phyloP scores from a whole-genome alignment of 768 basidiomycete species.

The Naganishia friedmannii region DNA sequence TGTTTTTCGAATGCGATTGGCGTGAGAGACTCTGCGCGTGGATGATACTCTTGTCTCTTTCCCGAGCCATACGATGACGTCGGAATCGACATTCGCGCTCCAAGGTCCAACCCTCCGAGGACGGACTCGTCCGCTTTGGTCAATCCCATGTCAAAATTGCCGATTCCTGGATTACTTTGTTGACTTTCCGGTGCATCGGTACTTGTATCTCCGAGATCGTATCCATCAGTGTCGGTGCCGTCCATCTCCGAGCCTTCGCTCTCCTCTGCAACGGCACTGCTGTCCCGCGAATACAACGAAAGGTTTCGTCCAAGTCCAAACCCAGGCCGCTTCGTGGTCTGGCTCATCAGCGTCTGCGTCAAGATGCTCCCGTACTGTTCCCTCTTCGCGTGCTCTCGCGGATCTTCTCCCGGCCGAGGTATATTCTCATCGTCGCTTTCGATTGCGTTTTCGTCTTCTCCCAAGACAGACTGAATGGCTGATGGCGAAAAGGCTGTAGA shows the following conservation, averaged over 20 bases:
- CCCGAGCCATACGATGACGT: constrained; percentile 28
- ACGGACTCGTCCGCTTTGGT: constrained; percentile 13
- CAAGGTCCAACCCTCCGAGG: constrained; percentile 15
- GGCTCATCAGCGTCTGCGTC: constrained; percentile 28
- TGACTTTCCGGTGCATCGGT: constrained; percentile 22
- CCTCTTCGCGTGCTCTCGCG: constrained; percentile 19
- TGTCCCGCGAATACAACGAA: neutral
- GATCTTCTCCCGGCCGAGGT: constrained; percentile 26
- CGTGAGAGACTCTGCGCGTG: neutral
- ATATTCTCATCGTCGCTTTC: constrained; percentile 10
- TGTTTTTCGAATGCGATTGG: constrained; percentile 37
- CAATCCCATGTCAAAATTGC: constrained; percentile 19
- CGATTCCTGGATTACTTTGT: constrained; percentile 11
- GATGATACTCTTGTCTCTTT: constrained; percentile 9
- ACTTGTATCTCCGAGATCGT: constrained; percentile 12
- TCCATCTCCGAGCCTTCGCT: neutral
- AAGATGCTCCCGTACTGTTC: constrained; percentile 31
- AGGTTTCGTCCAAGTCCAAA: neutral
- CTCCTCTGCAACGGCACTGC: constrained; percentile 11
- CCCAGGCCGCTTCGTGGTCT: constrained; percentile 1
- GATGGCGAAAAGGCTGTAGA: constrained; percentile 29
- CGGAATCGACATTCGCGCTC: constrained; percentile 30
- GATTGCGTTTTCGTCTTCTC: neutral
- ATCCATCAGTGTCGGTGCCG: constrained; percentile 12
- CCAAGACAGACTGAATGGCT: constrained; percentile 16